Evolutionary conservation across 1,284 basidiomycete species (phyloP).

Genomic region (Ceratobasidium sp.): DNA sequence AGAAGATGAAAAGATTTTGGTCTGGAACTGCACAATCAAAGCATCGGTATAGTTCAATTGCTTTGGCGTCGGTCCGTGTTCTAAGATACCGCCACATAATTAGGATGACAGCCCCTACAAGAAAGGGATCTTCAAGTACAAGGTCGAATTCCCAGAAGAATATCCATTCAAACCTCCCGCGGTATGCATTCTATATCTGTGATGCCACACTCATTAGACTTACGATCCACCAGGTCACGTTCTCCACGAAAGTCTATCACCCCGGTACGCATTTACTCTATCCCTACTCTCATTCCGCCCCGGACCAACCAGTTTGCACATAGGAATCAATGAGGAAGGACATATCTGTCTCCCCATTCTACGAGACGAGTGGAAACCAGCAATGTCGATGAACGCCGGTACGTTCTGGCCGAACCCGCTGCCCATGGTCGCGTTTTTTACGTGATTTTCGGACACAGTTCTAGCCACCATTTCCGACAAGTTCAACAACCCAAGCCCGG

Average conservation of each 20-base stretch:
- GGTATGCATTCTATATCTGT: constrained; percentile 61
- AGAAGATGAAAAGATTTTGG: constrained; percentile 78
- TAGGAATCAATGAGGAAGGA: constrained; percentile 82
- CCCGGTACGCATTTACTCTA: constrained; percentile 68
- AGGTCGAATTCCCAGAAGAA: constrained; percentile 75
- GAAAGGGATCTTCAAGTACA: constrained; percentile 84
- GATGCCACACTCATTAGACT: not conserved
- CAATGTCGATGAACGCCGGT: constrained; percentile 81
- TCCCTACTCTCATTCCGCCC: not conserved
- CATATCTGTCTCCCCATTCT: constrained; percentile 84
- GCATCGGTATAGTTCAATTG: constrained; percentile 68
- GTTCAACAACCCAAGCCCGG: constrained; percentile 86
- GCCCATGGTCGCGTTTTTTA: not conserved
- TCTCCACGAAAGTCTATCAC: constrained; percentile 91
- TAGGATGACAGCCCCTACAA: constrained; percentile 86
- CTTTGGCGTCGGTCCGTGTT: not conserved
- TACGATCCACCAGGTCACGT: constrained; percentile 72
- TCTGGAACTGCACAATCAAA: constrained; percentile 83
- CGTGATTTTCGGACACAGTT: constrained; percentile 63
- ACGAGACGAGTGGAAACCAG: constrained; percentile 93
- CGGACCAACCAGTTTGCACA: not conserved
- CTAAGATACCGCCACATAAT: not conserved
- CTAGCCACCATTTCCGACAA: constrained; percentile 85
- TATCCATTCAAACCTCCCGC: constrained; percentile 92
- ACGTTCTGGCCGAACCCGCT: constrained; percentile 51